Evolutionary conservation across 2,329 filamentous ascomycete species (phyloP).

Genomic region (Mycosphaerella sp.): DNA sequence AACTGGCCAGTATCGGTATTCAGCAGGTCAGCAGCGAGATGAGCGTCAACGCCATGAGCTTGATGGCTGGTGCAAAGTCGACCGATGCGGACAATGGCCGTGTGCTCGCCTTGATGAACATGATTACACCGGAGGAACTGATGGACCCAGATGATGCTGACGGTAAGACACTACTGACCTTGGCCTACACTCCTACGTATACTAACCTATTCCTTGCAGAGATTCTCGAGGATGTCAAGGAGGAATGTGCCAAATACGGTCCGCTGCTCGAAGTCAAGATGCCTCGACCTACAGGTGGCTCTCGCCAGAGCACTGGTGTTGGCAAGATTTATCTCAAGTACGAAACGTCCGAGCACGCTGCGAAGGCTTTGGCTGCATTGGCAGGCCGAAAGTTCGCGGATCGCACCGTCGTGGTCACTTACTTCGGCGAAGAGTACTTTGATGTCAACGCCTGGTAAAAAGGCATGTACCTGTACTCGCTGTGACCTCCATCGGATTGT

Average conservation of each 20-base stretch:
- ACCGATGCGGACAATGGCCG: constrained; percentile 72
- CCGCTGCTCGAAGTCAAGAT: constrained; percentile 83
- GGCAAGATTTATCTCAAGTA: constrained; percentile 99
- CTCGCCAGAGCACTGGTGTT: constrained; percentile 77
- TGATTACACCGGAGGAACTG: constrained; percentile 94
- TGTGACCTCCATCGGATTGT: background rate
- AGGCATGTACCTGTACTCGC: background rate
- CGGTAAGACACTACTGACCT: constrained; percentile 49
- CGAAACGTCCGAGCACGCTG: constrained; percentile 67
- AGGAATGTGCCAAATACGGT: constrained; percentile 91
- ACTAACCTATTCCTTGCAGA: constrained; percentile 49
- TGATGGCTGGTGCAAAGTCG: constrained; percentile 79
- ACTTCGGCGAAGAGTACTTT: constrained; percentile 97
- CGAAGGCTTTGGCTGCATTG: constrained; percentile 79
- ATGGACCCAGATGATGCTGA: constrained; percentile 94
- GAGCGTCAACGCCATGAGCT: constrained; percentile 95
- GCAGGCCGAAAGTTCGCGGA: constrained; percentile 95
- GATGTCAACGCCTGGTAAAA: constrained; percentile 81
- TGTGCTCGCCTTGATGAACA: constrained; percentile 90
- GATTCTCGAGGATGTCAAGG: constrained; percentile 89
- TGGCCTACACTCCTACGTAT: background rate
- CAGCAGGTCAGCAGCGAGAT: constrained; percentile 95
- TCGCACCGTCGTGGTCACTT: constrained; percentile 91
- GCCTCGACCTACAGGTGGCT: constrained; percentile 75
- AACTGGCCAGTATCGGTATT: constrained; percentile 83